Evolutionary conservation across 495 filamentous ascomycete species (phyloP).

Genomic region (Pyrenula aspistea): DNA sequence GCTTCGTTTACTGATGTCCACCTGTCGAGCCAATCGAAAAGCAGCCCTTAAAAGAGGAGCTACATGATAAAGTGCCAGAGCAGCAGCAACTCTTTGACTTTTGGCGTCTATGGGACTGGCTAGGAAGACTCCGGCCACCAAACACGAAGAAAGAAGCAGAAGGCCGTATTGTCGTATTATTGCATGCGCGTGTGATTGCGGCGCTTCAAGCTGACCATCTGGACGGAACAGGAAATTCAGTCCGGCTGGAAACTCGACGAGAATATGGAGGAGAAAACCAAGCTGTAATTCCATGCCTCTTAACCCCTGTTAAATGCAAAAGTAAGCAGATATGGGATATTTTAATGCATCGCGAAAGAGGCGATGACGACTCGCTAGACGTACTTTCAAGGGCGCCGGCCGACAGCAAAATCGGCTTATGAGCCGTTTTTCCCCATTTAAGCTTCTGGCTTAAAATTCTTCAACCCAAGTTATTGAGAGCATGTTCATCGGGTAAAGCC

Average conservation of each 20-base stretch:
- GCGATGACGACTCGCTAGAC: too few relatives aligned
- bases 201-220: conserved; percentile 12
- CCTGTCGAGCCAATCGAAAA: not conserved
- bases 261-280: conserved; percentile 17
- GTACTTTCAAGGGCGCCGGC: too few relatives aligned
- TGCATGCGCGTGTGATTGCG: conserved; percentile 14
- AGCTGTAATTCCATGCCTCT: not conserved
- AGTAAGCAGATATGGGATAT: too few relatives aligned
- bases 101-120: conserved; percentile 7
- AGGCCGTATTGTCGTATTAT: conserved; percentile 24
- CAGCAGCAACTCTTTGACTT: conserved; percentile 13
- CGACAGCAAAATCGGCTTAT: too few relatives aligned
- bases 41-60: conserved; percentile 16
- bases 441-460: too few relatives aligned
- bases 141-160: conserved; percentile 14
- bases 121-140: conserved; percentile 18
- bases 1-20: not conserved
- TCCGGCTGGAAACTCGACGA: conserved; percentile 20
- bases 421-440: too few relatives aligned
- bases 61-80: conserved; percentile 21
- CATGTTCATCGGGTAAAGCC: too few relatives aligned
- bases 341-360: too few relatives aligned
- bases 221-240: conserved; percentile 19
- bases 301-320: too few relatives aligned
- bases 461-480: too few relatives aligned